Evolutionary conservation across 768 basidiomycete genomes (phyloP), one percentile per base, ranked within the genome.

Genomic region (Hemileccinum rubropunctum): DNA sequence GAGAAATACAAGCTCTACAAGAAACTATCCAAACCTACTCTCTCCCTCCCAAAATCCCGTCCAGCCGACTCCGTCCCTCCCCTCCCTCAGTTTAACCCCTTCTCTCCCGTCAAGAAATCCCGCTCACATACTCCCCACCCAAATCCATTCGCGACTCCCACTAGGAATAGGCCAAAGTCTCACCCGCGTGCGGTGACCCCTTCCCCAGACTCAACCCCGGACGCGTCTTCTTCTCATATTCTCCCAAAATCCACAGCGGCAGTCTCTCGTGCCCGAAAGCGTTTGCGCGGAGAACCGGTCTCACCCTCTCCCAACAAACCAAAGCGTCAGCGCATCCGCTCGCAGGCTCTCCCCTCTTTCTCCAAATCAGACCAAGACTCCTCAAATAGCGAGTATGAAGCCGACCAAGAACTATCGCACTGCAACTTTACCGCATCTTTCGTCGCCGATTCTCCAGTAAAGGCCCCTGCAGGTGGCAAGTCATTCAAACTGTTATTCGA

Each of bases 1-100:
- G 78, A 81, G 56, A 90, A 86, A 66, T 92, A 92, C 73, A 91
- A 78, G 67, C 76, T 80, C 27, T 90, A 91, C 76, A 91, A 91
- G 76, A 82, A 77, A 51, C 76, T 91, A 32, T 78, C 77, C 48
- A 91, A 86, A 56, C 63, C 66, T 21, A 57, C 11, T 2, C 69
- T 0, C 37, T 23, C 63, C 45, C 43, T 78, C 20, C 72, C 77
- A 10, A 76, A 72, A 51, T 64, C 81, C n/a, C 84, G 83, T 51
- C 60, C 73, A 11, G 67, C 80, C 35, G 76, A 77, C 54, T 57
- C 76, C 44, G 76, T 80, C 14, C 73, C 76, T 6, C 79, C 84
- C 28, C 69, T 82, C 36, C 65, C 76, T 12, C 72, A 77, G 1
- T 84, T 79, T 56, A 91, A 91, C 61, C 89, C 88, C 7, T 91